A percentile compares a stretch with the other conserved stretches of the same genome.
Evolutionary conservation across 352 stramenopile genomes (phyloP).

Genomic region (Pythium chondricola): DNA sequence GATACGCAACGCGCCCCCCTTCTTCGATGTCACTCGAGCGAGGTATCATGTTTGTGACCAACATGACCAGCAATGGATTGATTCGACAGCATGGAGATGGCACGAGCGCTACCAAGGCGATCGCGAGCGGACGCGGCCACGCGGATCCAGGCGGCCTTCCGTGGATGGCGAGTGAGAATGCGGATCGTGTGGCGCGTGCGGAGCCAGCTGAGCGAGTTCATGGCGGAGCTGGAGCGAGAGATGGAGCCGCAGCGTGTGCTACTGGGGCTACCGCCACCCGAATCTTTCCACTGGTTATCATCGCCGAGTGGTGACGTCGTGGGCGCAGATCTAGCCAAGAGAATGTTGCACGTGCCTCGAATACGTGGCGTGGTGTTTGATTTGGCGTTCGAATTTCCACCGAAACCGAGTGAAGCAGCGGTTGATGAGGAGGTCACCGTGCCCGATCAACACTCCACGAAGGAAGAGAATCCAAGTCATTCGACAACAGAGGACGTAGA

Average conservation of each 20-base stretch:
- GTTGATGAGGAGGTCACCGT: no score
- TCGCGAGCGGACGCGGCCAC: neutral
- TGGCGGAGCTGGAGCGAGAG: conserved; percentile 29
- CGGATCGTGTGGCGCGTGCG: conserved; percentile 45
- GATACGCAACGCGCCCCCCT: no score
- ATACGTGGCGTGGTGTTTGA: conserved; percentile 38
- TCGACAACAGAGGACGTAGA: no score
- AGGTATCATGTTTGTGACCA: no score
- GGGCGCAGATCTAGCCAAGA: neutral
- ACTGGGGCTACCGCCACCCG: conserved; percentile 8
- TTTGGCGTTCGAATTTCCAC: conserved; percentile 24
- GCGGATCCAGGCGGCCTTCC: conserved; percentile 33
- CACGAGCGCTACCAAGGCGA: no score
- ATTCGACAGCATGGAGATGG: no score
- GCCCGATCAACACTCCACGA: no score
- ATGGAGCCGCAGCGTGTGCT: conserved; percentile 29
- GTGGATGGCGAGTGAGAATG: conserved; percentile 41
- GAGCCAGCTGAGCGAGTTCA: conserved; percentile 33
- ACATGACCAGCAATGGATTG: no score
- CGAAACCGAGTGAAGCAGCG: no score
- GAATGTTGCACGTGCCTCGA: conserved; percentile 34
- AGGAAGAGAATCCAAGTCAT: no score
- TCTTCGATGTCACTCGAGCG: neutral
- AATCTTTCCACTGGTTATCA: conserved; percentile 24
- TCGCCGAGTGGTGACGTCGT: neutral